phyloP scores from a whole-genome alignment of 257 asterid genomes.

The Petrea volubilis region DNA sequence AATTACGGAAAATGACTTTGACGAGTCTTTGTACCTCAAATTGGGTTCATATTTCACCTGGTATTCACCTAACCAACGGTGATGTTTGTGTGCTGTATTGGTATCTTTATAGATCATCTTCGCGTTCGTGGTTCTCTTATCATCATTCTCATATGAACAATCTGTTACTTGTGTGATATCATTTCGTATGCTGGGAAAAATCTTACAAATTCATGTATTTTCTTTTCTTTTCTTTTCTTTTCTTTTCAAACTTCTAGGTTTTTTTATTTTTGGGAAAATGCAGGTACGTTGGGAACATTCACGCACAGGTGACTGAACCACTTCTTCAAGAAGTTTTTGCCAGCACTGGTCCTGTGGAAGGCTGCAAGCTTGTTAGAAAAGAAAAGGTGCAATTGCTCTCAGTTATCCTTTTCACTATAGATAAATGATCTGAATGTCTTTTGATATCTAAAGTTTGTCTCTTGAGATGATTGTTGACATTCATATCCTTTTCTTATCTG shows the following conservation, averaged over 20 bases:
- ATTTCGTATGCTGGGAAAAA: constrained; percentile 23
- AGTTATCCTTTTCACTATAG: not conserved
- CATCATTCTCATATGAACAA: constrained; percentile 4
- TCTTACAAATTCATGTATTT: constrained; percentile 26
- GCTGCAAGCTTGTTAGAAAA: constrained; percentile 84
- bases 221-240: constrained; percentile 24
- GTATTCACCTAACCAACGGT: not conserved
- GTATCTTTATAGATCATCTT: not conserved
- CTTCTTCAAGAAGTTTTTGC: constrained; percentile 88
- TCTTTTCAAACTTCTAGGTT: constrained; percentile 26
- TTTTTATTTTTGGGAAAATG: constrained; percentile 57
- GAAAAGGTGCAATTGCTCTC: constrained; percentile 54
- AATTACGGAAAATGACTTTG: not conserved
- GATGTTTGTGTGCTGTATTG: not conserved
- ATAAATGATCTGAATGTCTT: not conserved
- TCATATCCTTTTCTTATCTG: constrained; percentile 11
- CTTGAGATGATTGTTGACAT: constrained; percentile 15
- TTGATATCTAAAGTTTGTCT: not conserved
- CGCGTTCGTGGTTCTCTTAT: not conserved
- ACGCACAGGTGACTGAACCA: constrained; percentile 84
- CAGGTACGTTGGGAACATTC: constrained; percentile 91
- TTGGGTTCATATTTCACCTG: not conserved
- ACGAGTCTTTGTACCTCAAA: not conserved
- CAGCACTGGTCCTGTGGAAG: constrained; percentile 79
- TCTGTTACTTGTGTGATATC: constrained; percentile 19